Evolutionary conservation across 305 asterid species (phyloP).

Genomic region (Plantago coronopus): DNA sequence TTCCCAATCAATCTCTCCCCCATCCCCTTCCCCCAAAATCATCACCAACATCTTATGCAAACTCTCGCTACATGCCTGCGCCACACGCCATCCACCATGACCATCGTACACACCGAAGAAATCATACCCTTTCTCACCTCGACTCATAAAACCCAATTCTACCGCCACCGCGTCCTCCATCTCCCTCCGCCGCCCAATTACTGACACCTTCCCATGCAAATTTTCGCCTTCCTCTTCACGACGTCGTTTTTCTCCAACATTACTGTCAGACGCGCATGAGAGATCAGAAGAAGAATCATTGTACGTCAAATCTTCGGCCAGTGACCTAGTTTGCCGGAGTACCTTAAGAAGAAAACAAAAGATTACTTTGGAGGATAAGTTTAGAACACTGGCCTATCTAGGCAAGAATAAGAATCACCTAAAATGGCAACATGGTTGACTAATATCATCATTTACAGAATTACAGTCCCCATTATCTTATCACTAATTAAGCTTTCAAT

Average conservation of each 20-base stretch:
- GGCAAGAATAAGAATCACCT: no score
- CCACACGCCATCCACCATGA: conserved; percentile 71
- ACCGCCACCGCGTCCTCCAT: conserved; percentile 64
- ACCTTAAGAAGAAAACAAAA: no score
- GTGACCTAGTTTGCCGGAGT: no score
- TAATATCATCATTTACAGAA: no score
- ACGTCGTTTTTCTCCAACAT: not conserved
- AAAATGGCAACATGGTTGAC: no score
- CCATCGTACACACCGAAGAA: conserved; percentile 71
- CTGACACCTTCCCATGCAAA: conserved; percentile 6
- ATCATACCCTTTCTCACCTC: conserved; percentile 34
- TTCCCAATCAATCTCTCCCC: conserved; percentile 43
- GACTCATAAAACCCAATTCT: conserved; percentile 35
- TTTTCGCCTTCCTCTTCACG: not conserved
- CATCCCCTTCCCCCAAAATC: conserved; percentile 20
- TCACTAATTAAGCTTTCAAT: no score
- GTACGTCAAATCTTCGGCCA: no score
- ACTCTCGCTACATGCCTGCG: conserved; percentile 47
- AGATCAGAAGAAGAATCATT: no score
- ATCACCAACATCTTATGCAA: conserved; percentile 40
- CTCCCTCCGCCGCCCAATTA: conserved; percentile 56
- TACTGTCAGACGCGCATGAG: no score
- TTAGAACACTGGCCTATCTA: no score
- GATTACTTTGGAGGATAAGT: no score
- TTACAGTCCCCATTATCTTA: no score